Evolutionary conservation across 768 basidiomycete genomes (phyloP), one percentile per base, ranked within the genome.

Genomic region (Russula earlei): DNA sequence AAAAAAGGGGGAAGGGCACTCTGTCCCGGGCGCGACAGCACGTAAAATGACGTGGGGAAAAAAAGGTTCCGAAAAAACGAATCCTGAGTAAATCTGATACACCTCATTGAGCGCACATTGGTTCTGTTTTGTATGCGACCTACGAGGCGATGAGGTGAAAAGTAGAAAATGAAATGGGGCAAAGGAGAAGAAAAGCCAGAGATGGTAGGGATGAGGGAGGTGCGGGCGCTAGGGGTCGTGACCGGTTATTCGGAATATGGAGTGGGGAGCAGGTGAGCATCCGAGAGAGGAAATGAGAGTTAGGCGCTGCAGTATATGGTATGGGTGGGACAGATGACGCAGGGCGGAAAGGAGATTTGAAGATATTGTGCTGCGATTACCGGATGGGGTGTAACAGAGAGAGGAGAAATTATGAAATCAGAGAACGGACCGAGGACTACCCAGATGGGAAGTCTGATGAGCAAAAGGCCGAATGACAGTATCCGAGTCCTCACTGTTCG

Each of bases 281-380:
- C 55, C 25, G 48, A 50, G 48, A 56, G 24, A 49, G 54, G 45
- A 31, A 45, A n/a, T 43, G 6, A 52, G 36, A 17, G 56, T 33
- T 57, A 52, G 22, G 45, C 55, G 55, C 55, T 22, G 14, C 36
- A 27, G 33, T 24, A 37, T 31, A 31, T 45, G 37, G 42, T 33
- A 49, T 48, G n/a, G n/a, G n/a, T n/a, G n/a, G 40, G 27, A 31
- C 53, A 54, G 38, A 55, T 49, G 54, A 55, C 54, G 54, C 46
- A 55, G 54, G 31, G 29, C 37, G 46, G 46, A 38, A n/a, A 33
- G 29, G 53, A 48, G 38, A 48, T 48, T 54, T 25, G 42, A 45
- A 52, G 51, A 52, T 52, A 52, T 57, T 52, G 50, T 56, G 20
- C 42, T 48, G 31, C 54, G 37, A 56, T 56, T 49, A 37, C 55